These are phyloP conservation scores for Leccinum barrowsii DNA, from an alignment of 768 basidiomycete genomes.

Conservation along the genomic window DNA sequence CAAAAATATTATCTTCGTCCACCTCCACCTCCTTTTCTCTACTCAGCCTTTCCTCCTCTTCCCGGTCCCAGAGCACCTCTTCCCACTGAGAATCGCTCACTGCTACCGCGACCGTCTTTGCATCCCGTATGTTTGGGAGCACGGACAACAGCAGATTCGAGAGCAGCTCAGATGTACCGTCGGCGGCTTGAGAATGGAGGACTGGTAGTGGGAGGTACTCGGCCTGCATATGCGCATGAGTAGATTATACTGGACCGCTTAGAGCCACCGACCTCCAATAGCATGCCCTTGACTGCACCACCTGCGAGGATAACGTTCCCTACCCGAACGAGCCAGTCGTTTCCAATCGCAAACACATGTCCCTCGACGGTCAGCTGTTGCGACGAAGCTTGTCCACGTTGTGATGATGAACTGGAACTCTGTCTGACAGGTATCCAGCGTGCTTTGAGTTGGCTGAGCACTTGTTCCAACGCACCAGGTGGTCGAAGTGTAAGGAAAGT, in stretches of 20 bases:
- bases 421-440: constrained; percentile 73
- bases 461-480: constrained; percentile 70
- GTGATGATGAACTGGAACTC: constrained; percentile 33
- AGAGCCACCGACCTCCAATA: constrained; percentile 59
- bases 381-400: constrained; percentile 47
- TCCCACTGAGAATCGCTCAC: constrained; percentile 79
- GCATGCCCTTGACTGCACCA: constrained; percentile 77
- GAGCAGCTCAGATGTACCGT: constrained; percentile 69
- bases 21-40: constrained; percentile 19
- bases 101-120: constrained; percentile 73
- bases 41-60: constrained; percentile 49
- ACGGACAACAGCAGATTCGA: constrained; percentile 74
- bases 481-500: constrained; percentile 76
- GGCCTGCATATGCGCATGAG: constrained; percentile 43
- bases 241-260: neutral
- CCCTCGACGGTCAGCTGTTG: constrained; percentile 76
- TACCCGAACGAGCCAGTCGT: constrained; percentile 76
- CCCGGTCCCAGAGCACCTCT: constrained; percentile 73
- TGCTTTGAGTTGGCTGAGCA: constrained; percentile 69
- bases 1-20: constrained; percentile 54
- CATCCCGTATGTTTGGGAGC: constrained; percentile 68
- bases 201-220: constrained; percentile 79
- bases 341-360: constrained; percentile 69
- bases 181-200: constrained; percentile 58
- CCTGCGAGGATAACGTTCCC: constrained; percentile 77